phyloP scores from a whole-genome alignment of 257 asterid species.

The Jasminum sambac region DNA sequence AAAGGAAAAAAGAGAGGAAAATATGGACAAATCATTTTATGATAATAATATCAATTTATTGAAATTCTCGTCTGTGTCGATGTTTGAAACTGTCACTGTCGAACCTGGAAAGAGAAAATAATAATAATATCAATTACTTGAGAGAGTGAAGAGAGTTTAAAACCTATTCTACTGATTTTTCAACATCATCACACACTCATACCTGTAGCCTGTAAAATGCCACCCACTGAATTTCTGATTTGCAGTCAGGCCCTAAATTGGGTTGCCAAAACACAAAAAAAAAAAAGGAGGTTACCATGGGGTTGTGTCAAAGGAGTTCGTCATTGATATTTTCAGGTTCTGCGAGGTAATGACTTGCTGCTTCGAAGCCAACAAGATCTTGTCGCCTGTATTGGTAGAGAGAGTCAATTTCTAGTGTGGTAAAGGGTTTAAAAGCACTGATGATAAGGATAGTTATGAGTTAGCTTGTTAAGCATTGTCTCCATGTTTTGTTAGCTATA shows the following conservation, averaged over 20 bases:
- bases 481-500: no score
- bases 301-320: slow-evolving; percentile 10
- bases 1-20: no score
- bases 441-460: background rate
- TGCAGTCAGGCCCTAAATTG: slow-evolving; percentile 20
- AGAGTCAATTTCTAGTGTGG: slow-evolving; percentile 9
- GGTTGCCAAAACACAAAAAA: slow-evolving; percentile 13
- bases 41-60: background rate
- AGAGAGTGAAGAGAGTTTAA: background rate
- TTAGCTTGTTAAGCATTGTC: background rate
- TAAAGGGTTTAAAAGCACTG: background rate
- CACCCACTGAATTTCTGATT: slow-evolving; percentile 19
- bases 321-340: slow-evolving; percentile 30
- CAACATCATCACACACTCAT: background rate
- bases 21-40: background rate
- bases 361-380: slow-evolving; percentile 64
- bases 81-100: background rate
- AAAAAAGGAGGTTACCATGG: slow-evolving; percentile 1
- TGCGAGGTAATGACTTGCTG: slow-evolving; percentile 45
- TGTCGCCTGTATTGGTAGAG: slow-evolving; percentile 41
- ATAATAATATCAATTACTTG: slow-evolving; percentile 5
- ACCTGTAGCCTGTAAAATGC: slow-evolving; percentile 42
- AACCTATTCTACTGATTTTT: background rate
- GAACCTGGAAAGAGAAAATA: slow-evolving; percentile 17
- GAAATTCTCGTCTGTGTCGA: background rate